Evolutionary conservation across 2,329 filamentous ascomycete genomes (phyloP), one percentile per base, ranked within the genome.

Genomic region (Coniella lustricola): DNA sequence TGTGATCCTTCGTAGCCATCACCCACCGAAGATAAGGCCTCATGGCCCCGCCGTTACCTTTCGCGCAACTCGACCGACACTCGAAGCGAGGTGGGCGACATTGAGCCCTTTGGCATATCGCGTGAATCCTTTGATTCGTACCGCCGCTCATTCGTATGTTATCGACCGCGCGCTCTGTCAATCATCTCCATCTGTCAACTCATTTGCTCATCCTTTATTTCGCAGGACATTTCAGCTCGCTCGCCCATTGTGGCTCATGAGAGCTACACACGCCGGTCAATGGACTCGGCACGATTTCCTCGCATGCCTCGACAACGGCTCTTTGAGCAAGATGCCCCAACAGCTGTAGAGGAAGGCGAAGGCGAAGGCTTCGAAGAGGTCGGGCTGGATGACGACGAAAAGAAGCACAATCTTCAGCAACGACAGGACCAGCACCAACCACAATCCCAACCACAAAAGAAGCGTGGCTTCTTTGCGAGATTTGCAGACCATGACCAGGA

Each of bases 81-180:
- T 29, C 68, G 69, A 48, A 68, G 62, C 47, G 79, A 85, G 58
- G 72, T 87, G 51, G 82, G 83, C 59, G 89, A 95, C 54, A 90
- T 90, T 58, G 91, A 97, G 63, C 90, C 86, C 13, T 97, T 97
- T 64, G 89, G 86, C 55, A 97, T 97, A 64, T 95, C 90, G 33
- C 81, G 91, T 60, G 93, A 97, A 69, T 96, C 90, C 2, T 97
- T 97, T 62, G 93, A 97, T 65, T 95, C 90, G 3, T 97, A 97
- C 69, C 79, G 93, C 55, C 82, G 93, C 60, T 96, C 90, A 55
- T 97, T 97, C 72, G 91, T 95, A 77, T 58, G 85, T 74, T 13
- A 31, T 44, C 21, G n/a, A 31, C 34, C 22, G 12, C 13, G n/a
- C 9, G 14, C 12, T 3, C 12, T 25, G 4, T 21, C n/a, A n/a